Percentiles rank a stretch among this genome's conserved stretches.
phyloP scores from a whole-genome alignment of 441 rosid species.

The Eutrema salsugineum region DNA sequence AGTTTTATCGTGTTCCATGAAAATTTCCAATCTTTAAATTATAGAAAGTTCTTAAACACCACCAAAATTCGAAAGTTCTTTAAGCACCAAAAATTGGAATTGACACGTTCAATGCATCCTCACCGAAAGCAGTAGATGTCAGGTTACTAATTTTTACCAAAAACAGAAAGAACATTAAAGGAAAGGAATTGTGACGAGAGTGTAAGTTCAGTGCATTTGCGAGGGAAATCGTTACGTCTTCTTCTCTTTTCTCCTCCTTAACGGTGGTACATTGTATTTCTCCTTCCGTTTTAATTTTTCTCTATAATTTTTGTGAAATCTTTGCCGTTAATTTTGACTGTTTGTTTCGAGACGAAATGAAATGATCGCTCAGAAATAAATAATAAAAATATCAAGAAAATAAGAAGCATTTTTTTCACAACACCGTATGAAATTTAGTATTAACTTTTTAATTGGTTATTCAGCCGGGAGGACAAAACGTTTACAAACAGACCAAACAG shows the following conservation, averaged over 20 bases:
- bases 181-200: background rate
- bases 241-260: conserved; percentile 9
- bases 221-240: conserved; percentile 22
- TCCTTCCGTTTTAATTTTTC: background rate
- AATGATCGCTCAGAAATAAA: background rate
- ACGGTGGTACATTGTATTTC: conserved; percentile 9
- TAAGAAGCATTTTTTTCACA: background rate
- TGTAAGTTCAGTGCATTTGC: conserved; percentile 31
- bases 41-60: conserved; percentile 26
- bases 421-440: background rate
- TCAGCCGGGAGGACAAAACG: too few relatives aligned
- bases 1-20: conserved; percentile 5
- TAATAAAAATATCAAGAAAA: background rate
- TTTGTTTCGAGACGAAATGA: background rate
- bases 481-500: too few relatives aligned
- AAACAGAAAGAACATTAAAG: background rate
- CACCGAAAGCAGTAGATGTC: conserved; percentile 19
- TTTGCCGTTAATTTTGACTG: conserved; percentile 8
- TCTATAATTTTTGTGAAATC: background rate
- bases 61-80: conserved; percentile 19
- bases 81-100: background rate
- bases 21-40: background rate
- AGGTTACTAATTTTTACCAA: conserved; percentile 1
- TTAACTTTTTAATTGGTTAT: too few relatives aligned
- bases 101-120: conserved; percentile 27